phyloP scores from a whole-genome alignment of 1,139 yeast genomes.

The Yamadazyma songkhlaensis region DNA sequence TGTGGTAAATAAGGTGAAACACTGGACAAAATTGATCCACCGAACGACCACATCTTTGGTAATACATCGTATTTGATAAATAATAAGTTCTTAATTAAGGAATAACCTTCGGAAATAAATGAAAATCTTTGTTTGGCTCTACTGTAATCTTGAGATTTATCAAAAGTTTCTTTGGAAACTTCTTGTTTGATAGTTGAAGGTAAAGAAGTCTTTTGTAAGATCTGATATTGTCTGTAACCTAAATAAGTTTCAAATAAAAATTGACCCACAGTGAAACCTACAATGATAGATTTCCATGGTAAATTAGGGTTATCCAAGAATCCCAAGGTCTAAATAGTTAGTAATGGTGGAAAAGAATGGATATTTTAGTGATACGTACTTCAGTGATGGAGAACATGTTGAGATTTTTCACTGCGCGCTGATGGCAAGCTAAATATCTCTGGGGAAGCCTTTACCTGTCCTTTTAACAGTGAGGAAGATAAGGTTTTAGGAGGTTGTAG shows the following conservation, averaged over 20 bases:
- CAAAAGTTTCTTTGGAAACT: conserved; percentile 69
- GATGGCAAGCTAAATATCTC: too few species aligned
- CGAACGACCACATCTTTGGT: conserved; percentile 65
- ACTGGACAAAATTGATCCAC: conserved; percentile 40
- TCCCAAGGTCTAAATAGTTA: conserved; percentile 22
- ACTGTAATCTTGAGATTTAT: conserved; percentile 76
- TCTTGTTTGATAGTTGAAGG: conserved; percentile 67
- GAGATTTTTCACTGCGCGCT: conserved; percentile 3
- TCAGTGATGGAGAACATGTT: conserved; percentile 14
- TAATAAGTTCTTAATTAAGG: conserved; percentile 54
- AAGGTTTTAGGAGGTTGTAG: too few species aligned
- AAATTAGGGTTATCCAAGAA: conserved; percentile 49
- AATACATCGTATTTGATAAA: conserved; percentile 60
- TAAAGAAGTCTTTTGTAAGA: conserved; percentile 50
- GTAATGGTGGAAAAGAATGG: conserved; percentile 6
- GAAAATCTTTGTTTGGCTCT: conserved; percentile 78
- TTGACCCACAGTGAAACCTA: conserved; percentile 76
- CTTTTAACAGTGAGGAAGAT: too few species aligned
- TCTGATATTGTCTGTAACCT: conserved; percentile 72
- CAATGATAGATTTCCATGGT: conserved; percentile 74
- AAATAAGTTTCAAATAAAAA: conserved; percentile 72
- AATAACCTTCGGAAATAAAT: conserved; percentile 51
- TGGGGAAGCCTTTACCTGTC: too few species aligned
- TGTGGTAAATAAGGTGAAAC: conserved; percentile 37
- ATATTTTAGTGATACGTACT: conserved; percentile 8